phyloP scores from a whole-genome alignment of 768 basidiomycete species.

The Boletus patriciae region DNA sequence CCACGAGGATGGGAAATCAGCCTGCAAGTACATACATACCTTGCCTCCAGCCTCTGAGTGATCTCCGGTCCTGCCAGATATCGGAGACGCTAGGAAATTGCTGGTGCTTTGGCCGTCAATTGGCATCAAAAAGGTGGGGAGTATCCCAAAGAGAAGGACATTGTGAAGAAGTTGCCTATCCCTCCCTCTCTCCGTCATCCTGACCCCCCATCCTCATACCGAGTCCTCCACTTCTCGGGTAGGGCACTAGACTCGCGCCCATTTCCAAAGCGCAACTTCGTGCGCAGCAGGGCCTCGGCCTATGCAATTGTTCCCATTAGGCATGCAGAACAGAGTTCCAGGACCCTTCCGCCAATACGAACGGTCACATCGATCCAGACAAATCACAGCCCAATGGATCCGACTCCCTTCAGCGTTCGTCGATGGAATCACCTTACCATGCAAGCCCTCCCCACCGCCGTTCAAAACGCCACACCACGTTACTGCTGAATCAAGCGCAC shows the following conservation, averaged over 20 bases:
- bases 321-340: slow-evolving; percentile 5
- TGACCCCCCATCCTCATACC: slow-evolving; percentile 20
- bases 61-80: slow-evolving; percentile 65
- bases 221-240: slow-evolving; percentile 13
- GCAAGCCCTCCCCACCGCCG: neutral
- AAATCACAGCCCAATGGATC: slow-evolving; percentile 9
- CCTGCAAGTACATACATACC: neutral
- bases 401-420: slow-evolving; percentile 13
- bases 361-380: slow-evolving; percentile 8
- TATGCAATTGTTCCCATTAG: slow-evolving; percentile 3
- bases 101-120: slow-evolving; percentile 58
- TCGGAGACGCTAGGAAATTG: slow-evolving; percentile 72
- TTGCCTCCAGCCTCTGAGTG: slow-evolving; percentile 34
- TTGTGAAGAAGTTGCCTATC: slow-evolving; percentile 15
- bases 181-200: slow-evolving; percentile 30
- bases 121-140: slow-evolving; percentile 47
- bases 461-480: neutral
- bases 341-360: slow-evolving; percentile 2
- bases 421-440: slow-evolving; percentile 24
- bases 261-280: slow-evolving; percentile 49
- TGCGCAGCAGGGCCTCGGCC: slow-evolving; percentile 27
- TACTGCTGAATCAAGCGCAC: slow-evolving; percentile 9
- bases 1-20: slow-evolving; percentile 1
- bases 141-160: slow-evolving; percentile 23
- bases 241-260: slow-evolving; percentile 41